Evolutionary conservation across 305 asterid species (phyloP).

Genomic region (Fraxinus platypoda): DNA sequence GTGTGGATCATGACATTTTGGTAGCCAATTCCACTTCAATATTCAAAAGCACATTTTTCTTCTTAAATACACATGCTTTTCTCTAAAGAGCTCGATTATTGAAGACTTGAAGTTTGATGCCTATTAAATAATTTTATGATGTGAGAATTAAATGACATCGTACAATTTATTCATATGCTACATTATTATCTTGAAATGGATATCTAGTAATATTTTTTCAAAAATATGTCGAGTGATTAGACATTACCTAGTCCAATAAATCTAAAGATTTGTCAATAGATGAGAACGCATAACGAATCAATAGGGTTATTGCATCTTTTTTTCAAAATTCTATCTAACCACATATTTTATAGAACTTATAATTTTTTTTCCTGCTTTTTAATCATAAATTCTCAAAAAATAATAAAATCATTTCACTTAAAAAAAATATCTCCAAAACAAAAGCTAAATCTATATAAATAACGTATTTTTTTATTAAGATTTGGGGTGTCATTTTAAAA

Average conservation of each 20-base stretch:
- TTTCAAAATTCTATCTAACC: no score
- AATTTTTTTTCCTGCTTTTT: no score
- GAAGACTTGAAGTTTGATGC: not conserved
- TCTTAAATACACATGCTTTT: not conserved
- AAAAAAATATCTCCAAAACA: not conserved
- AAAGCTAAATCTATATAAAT: not conserved
- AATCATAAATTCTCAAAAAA: no score
- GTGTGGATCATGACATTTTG: constrained; percentile 9
- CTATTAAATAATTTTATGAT: no score
- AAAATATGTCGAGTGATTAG: not conserved
- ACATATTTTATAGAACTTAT: not conserved
- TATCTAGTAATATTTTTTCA: no score
- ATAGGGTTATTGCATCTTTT: no score
- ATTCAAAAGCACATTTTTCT: not conserved
- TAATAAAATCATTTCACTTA: not conserved
- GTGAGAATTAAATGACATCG: not conserved
- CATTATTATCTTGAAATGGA: not conserved
- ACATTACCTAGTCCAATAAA: not conserved
- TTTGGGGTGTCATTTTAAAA: no score
- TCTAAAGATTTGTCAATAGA: not conserved
- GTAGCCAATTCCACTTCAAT: not conserved
- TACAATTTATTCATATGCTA: not conserved
- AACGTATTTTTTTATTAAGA: no score
- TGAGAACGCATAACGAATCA: not conserved
- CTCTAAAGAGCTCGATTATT: not conserved